Evolutionary conservation across 202 grass and related monocot species (phyloP), one percentile per base, ranked within the genome.

Genomic region (Saccharum hybrid): DNA sequence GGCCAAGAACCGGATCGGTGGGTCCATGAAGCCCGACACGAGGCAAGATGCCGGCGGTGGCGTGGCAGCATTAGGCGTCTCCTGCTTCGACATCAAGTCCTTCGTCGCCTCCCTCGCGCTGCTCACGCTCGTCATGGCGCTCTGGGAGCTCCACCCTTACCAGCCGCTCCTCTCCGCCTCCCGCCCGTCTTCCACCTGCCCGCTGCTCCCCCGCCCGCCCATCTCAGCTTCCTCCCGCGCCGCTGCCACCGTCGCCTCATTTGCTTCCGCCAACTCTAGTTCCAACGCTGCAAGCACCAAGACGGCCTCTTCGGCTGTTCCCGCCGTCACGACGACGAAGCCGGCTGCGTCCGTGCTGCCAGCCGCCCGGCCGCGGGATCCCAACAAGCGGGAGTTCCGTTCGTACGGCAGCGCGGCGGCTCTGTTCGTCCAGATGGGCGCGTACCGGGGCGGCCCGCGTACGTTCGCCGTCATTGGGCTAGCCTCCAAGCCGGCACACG

Each of bases 61-160:
- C 10, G 78, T 39, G 23, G 42, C 57, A 18, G 86, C 74, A 34
- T 63, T 88, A 4, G 60, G 63, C 72, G 22, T 97, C 33, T 85
- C 88, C 45, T 94, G 88, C 77, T 81, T 97, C 33, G 94, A 97
- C 86, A 23, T 97, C 42, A 97, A 97, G 68, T 72, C 86, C 66
- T 97, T 97, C 86, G 41, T 88, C 7, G 92, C 86, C 54, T 83
- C 86, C 45, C 86, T 97, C 41, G 84, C 74, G 10, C 79, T 97
- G 8, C 84, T 97, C 75, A 92, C 88, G 43, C 83, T 97, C 75
- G 63, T 91, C 63, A 31, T 94, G 65, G 92, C 88, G 36, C 76
- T 90, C 31, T 97, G 94, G 94, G 90, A 97, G 80, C 84, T 94
- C 80, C 92, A 97, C 52, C 94, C 94, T 8, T 97, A 94, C 83